Conservation (phyloP, 495 filamentous ascomycete genomes). For the Sporormia fimetaria region DNA sequence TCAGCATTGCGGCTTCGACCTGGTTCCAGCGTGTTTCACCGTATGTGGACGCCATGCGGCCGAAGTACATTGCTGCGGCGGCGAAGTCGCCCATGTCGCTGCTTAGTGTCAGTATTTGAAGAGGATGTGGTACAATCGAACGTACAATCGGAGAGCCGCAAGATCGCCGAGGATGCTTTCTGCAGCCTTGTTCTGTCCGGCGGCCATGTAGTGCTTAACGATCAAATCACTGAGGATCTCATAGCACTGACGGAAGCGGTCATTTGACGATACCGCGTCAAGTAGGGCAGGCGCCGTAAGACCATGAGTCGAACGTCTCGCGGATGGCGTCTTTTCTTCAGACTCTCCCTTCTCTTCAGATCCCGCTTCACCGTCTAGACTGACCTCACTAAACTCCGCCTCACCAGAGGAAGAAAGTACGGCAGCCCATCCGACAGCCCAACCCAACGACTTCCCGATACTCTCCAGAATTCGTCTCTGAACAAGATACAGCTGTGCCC, state of each 20-base stretch:
- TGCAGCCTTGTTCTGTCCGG: conserved; percentile 61
- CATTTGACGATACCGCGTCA: conserved; percentile 21
- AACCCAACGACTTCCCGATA: conserved; percentile 59
- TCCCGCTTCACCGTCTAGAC: conserved; percentile 32
- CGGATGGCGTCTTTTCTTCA: background rate
- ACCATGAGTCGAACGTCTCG: conserved; percentile 12
- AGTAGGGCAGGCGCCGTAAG: conserved; percentile 15
- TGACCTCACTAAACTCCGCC: conserved; percentile 45
- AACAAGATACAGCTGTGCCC: conserved; percentile 71
- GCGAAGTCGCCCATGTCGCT: conserved; percentile 57
- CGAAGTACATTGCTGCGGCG: conserved; percentile 67
- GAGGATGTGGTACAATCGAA: conserved; percentile 14
- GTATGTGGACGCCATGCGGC: conserved; percentile 71
- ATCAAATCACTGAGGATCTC: conserved; percentile 35
- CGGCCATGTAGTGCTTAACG: conserved; percentile 53
- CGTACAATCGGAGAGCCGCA: conserved; percentile 67
- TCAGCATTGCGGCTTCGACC: conserved; percentile 69
- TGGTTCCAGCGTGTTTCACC: conserved; percentile 67
- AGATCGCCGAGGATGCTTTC: conserved; percentile 74
- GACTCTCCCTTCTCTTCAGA: conserved; percentile 29
- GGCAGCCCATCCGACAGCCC: conserved; percentile 65
- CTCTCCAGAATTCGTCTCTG: conserved; percentile 67
- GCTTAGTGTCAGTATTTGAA: conserved; percentile 1
- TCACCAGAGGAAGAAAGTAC: conserved; percentile 43
- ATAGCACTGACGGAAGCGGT: conserved; percentile 22